Evolutionary conservation across 2,329 filamentous ascomycete genomes (phyloP), one percentile per base, ranked within the genome.

Genomic region (Hypoxylon sp.): DNA sequence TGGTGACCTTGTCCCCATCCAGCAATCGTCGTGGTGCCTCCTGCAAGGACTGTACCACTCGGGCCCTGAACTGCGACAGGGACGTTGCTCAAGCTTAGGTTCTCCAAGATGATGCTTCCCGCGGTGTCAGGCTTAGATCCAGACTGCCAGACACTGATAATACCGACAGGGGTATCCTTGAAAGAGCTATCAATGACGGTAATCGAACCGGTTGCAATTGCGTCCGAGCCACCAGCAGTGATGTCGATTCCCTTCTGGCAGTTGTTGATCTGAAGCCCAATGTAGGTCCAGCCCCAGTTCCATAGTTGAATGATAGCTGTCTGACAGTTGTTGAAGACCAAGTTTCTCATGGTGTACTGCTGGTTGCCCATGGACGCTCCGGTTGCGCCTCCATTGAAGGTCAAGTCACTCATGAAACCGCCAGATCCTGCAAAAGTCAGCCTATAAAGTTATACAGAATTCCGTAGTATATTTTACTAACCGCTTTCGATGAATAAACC

Each of bases 281-380:
- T 88, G 79, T 91, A 88, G 5, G 87, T 89, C 88, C 89, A 93
- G 28, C 87, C 87, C 91, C 91, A 93, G 78, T 91, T 86, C 91
- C 91, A 93, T 70, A 90, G 86, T 79, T 91, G 87, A 75, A 85
- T 88, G 57, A 92, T 87, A 51, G 87, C 89, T 6, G 89, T 92
- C 69, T 87, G 83, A 78, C 88, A 89, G 75, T 84, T 82, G 70
- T 88, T 88, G 80, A 93, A 93, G 14, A 83, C 85, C 55, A 92
- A 71, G 76, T 91, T 90, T 46, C 88, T 84, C 68, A 88, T 89
- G 2, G 89, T 91, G 75, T 91, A 93, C 75, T 93, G 90, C 62
- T 92, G 83, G 76, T 91, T 90, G 17, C 87, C 86, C 80, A 91
- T 85, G 68, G 87, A 89, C 50, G 88, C 87, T 69, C 90, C 89